Conservation (phyloP, 1,284 basidiomycete genomes). For the Rhodotorula glutinis region DNA sequence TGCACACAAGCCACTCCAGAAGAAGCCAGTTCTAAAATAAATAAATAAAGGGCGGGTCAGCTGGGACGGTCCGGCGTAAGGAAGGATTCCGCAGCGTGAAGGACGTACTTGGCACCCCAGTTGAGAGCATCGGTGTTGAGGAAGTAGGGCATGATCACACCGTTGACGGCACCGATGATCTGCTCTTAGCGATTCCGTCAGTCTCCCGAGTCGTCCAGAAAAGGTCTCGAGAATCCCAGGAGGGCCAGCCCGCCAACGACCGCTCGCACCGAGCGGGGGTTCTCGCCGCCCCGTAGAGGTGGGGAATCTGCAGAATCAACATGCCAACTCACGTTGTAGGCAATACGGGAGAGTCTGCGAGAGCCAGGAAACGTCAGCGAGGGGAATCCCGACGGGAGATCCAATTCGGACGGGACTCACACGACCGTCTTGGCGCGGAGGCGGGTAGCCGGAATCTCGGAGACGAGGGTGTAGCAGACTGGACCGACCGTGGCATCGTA, state of each 20-base stretch:
- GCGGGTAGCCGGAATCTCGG: slow-evolving; percentile 52
- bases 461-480: neutral
- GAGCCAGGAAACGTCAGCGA: neutral
- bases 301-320: no score
- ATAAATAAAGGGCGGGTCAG: neutral
- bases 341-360: slow-evolving; percentile 50
- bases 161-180: slow-evolving; percentile 37
- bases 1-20: slow-evolving; percentile 46
- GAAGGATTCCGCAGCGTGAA: neutral
- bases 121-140: slow-evolving; percentile 51
- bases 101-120: slow-evolving; percentile 47
- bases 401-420: neutral
- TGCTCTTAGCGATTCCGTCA: no score
- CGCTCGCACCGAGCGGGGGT: no score
- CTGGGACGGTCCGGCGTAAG: no score
- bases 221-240: no score
- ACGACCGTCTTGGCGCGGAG: slow-evolving; percentile 56
- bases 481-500: slow-evolving; percentile 3
- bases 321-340: slow-evolving; percentile 47
- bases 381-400: neutral
- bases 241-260: no score
- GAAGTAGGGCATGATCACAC: slow-evolving; percentile 43
- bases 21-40: slow-evolving; percentile 42
- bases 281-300: no score
- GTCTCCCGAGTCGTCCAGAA: no score